Evolutionary conservation across 202 grass and related monocot species (phyloP).

Genomic region (Bolboschoenoplectus hybrid): DNA sequence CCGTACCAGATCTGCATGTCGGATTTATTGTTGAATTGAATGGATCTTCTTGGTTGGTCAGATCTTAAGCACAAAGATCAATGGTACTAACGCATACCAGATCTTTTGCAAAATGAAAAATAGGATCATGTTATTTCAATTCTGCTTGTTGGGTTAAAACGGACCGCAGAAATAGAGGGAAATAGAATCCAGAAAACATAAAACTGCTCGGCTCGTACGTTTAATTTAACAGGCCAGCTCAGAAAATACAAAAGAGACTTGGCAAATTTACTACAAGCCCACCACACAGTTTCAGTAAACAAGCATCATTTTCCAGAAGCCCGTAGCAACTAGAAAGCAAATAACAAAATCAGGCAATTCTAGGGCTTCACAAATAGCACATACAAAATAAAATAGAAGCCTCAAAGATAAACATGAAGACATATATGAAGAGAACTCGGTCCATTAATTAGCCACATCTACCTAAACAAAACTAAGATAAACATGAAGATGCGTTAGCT

Average conservation of each 20-base stretch:
- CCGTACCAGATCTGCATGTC: neutral
- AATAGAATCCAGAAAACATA: neutral
- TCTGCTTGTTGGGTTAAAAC: no score
- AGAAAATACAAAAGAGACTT: neutral
- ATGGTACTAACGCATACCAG: neutral
- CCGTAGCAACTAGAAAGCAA: neutral
- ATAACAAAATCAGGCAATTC: neutral
- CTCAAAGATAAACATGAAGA: neutral
- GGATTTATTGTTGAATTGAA: neutral
- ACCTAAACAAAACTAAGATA: conserved; percentile 8
- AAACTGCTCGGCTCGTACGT: neutral
- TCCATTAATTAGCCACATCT: neutral
- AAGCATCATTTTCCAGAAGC: neutral
- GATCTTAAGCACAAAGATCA: neutral
- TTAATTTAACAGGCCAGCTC: neutral
- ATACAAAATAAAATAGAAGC: neutral
- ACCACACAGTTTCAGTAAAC: neutral
- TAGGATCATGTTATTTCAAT: no score
- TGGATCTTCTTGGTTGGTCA: neutral
- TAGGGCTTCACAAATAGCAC: neutral
- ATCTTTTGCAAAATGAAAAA: no score
- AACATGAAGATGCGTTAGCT: neutral
- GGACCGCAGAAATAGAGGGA: no score
- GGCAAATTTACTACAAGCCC: neutral
- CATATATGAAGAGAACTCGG: neutral